Evolutionary conservation across 2,329 filamentous ascomycete species (phyloP), one percentile per base, ranked within the genome.

Genomic region (Verticillium nonalfalfae): DNA sequence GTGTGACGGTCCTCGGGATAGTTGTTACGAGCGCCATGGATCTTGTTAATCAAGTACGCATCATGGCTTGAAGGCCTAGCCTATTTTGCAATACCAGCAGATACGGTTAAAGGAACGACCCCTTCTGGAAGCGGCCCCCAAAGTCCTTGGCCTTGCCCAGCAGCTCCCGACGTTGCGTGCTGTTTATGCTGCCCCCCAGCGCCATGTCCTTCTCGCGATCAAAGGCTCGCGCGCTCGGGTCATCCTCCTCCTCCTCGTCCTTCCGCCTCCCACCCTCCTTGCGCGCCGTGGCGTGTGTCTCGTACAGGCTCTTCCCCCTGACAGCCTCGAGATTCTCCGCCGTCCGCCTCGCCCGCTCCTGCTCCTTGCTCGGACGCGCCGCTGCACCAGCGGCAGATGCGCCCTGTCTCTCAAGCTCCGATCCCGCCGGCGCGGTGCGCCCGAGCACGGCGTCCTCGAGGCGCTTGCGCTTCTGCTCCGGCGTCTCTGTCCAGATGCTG

Each of bases 181-280:
- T 79, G 33, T 87, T 89, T 59, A 97, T 86, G 69, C 85, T 86
- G 18, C 86, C 85, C 9, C 89, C 88, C 2, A 91, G 77, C 45
- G 86, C 89, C 86, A 98, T 97, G 73, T 98, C 95, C 78, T 97
- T 98, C 74, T 97, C 91, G 65, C 87, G 84, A 76, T 97, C 92
- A 75, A 98, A 98, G 0, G 86, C 89, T 63, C 94, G 82, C 75
- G 90, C 89, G 74, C 92, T 97, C 0, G 95, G 94, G 72, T 98
- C 93, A 75, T 97, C 94, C 26, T 95, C 91, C 65, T 91, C 86
- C 64, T 88, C 86, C 18, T 83, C 79, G 7, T 71, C 76, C 64
- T 76, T 76, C 61, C 54, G 26, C 13, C 60, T 65, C 60, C 35
- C 65, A 61, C 63, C 68, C 58, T 7, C 61, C 58, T 21, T 63